Evolutionary conservation across 352 stramenopile genomes (phyloP), one percentile per base, ranked within the genome.

Genomic region (Globisporangium middletonii): DNA sequence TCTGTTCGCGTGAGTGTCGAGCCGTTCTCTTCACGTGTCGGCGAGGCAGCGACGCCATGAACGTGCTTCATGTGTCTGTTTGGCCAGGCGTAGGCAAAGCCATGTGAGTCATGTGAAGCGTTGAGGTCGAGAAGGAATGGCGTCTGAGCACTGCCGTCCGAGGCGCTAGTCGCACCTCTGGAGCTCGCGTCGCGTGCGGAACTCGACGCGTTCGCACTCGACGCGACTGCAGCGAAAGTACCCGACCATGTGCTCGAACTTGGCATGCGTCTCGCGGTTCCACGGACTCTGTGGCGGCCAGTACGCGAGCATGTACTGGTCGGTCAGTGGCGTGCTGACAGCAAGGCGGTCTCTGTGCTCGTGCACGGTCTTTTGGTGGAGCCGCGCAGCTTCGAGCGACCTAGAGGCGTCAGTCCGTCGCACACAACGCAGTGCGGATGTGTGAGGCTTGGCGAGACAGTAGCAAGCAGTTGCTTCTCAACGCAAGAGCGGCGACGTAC

Each of bases 241-340:
- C 7, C 76, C 76, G 4, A 86, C 62, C 59, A 76, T 81, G 50
- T 26, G 61, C 47, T 58, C 62, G 54, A 46, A 49, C 12, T 53
- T 65, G 16, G 65, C 43, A 4, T 72, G 50, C 12, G 42, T 47
- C 19, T 72, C 68, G 46, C 77, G 54, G 15, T 63, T 77, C 78
- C 78, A 88, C 27, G 75, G 72, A 43, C 62, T 66, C 26, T 68
- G 65, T 30, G 65, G 57, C 0, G 78, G 76, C 78, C 76, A 88
- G 52, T 81, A 88, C 23, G 67, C 64, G 26, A 86, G 78, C 28
- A 86, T 52, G 52, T 84, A 84, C 52, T 88, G 76, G 33, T 88
- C 76, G 0, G 69, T 62, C 1, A 81, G 16, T 4, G 78, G 70
- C 0, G 67, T 77, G 1, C 66, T 56, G 8, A 55, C 68, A 23